Base-by-base conservation (phyloP, 2,329 filamentous ascomycete genomes). In the Xylaria digitata region DNA sequence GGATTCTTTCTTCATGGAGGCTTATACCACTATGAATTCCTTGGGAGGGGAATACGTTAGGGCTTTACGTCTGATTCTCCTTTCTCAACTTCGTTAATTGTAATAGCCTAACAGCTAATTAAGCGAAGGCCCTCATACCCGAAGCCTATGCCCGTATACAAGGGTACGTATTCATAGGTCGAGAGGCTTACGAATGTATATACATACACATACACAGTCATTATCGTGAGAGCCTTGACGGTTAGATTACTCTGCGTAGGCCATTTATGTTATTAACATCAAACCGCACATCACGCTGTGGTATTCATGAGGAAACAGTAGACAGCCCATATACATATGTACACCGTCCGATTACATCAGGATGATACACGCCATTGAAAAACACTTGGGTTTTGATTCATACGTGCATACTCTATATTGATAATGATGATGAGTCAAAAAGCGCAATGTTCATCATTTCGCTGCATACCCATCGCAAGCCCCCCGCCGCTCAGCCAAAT, bases 401-500 rank as follows among this genome's bases (percentile, higher is more conserved):
- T 69, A 70, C 48, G 65, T 66, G 70, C 66, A 64, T 65, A 64
- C 8, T 74, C 70, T 74, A 70, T 63, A 69, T 66, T 48, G 68
- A n/a, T n/a, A n/a, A n/a, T n/a, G n/a, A n/a, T n/a, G 49, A 61
- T 65, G 69, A 68, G 70, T 58, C 66, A 56, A 46, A 46, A 53
- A 67, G 67, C 52, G 43, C 55, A 58, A 70, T 72, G 65, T 68
- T 68, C 65, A 68, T 73, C 65, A 72, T 63, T 67, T 72, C 67
- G 67, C 70, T 70, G 57, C 68, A 66, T 68, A 68, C 70, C 69
- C 59, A 62, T 65, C 60, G 37, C 63, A 63, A 58, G 37, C 63
- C 64, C 49, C 59, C 63, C 53, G 43, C 66, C 68, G 69, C 69
- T 72, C 68, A 73, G 67, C 68, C 71, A 62, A 68, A 73, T 73